Conservation (phyloP, 352 stramenopile species). For the Phytophthora quininea region DNA sequence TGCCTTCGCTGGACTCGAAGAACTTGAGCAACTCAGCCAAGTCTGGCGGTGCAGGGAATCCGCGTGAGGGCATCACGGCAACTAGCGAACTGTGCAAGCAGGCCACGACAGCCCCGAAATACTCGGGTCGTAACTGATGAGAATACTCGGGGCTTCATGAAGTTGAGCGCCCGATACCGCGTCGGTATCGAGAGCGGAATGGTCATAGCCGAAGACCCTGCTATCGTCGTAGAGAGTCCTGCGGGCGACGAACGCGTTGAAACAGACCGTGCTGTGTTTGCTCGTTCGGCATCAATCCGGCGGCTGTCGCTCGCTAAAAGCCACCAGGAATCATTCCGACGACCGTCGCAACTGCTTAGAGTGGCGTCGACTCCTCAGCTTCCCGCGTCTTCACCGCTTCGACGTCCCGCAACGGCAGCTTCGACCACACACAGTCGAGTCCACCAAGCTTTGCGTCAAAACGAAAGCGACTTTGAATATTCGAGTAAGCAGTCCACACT, state of each 20-base stretch:
- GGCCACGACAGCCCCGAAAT: slow-evolving; percentile 18
- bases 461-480: slow-evolving; percentile 62
- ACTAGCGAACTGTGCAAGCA: not conserved
- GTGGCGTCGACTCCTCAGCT: slow-evolving; percentile 14
- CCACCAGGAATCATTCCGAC: slow-evolving; percentile 20
- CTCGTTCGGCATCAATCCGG: slow-evolving; percentile 44
- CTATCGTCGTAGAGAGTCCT: slow-evolving; percentile 5
- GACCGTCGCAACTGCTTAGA: slow-evolving; percentile 7
- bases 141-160: slow-evolving; percentile 23
- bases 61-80: slow-evolving; percentile 23
- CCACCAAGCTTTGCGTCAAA: slow-evolving; percentile 60
- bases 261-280: slow-evolving; percentile 44
- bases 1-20: slow-evolving; percentile 41
- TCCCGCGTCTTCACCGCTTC: slow-evolving; percentile 21
- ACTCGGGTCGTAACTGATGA: slow-evolving; percentile 25
- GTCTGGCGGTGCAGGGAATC: slow-evolving; percentile 47
- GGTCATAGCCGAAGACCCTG: slow-evolving; percentile 6
- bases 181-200: not conserved
- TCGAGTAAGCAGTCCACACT: slow-evolving; percentile 50
- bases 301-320: slow-evolving; percentile 29
- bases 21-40: slow-evolving; percentile 56
- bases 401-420: slow-evolving; percentile 53
- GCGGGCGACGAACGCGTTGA: slow-evolving; percentile 31
- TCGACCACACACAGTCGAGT: slow-evolving; percentile 57
- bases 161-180: not conserved